Evolutionary conservation across 345 rosid genomes (phyloP).

Genomic region (Abelmoschus esculentus): DNA sequence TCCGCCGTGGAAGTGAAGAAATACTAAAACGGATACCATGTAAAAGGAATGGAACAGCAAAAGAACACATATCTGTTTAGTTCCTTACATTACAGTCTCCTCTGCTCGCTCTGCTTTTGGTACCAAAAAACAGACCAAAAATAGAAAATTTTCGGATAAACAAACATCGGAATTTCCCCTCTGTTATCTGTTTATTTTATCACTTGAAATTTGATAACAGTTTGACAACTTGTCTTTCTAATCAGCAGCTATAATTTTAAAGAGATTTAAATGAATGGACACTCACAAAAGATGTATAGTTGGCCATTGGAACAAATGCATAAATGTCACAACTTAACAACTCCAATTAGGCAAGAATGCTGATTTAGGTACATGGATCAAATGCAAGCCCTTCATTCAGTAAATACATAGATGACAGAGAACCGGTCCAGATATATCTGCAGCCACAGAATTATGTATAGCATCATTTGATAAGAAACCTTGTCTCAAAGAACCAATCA

Average conservation of each 20-base stretch:
- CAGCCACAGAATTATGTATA: conserved; percentile 13
- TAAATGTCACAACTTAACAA: background rate
- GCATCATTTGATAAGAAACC: background rate
- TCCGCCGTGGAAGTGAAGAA: background rate
- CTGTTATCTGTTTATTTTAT: too few relatives aligned
- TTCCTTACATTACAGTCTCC: background rate
- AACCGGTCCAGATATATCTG: conserved; percentile 18
- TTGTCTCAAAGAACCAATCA: background rate
- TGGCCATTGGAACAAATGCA: background rate
- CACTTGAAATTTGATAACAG: background rate
- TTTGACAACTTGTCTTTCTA: background rate
- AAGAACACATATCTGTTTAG: background rate
- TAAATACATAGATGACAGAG: background rate
- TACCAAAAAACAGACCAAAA: background rate
- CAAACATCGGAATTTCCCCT: background rate
- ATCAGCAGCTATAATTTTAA: conserved; percentile 1
- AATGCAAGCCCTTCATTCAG: background rate
- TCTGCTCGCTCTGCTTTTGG: background rate
- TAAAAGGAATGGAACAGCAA: background rate
- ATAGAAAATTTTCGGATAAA: too few relatives aligned
- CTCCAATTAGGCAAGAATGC: background rate
- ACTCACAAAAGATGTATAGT: background rate
- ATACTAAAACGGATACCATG: background rate
- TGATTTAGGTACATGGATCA: background rate
- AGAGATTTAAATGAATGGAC: background rate